These are phyloP conservation scores for Xylariales sp. DNA, from an alignment of 2,329 filamentous ascomycete genomes.

Conservation along the genomic window DNA sequence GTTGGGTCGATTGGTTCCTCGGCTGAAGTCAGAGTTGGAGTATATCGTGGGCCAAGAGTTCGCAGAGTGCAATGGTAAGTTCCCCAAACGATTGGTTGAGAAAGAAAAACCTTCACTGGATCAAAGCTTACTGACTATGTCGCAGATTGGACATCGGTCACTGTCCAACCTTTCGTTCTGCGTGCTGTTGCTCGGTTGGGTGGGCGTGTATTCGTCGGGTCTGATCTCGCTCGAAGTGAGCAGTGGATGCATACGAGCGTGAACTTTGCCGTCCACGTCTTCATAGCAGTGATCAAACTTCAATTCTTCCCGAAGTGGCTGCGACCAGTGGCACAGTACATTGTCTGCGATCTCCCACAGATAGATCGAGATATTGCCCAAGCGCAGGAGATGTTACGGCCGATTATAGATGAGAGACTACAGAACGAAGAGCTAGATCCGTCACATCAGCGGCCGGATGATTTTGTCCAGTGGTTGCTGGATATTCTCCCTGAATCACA, in stretches of 20 bases:
- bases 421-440: constrained; percentile 31
- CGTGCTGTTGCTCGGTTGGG: constrained; percentile 49
- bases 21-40: constrained; percentile 42
- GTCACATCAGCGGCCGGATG: constrained; percentile 35
- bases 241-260: constrained; percentile 50
- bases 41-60: constrained; percentile 42
- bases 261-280: constrained; percentile 45
- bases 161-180: constrained; percentile 47
- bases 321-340: constrained; percentile 39
- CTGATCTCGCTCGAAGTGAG: constrained; percentile 44
- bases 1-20: constrained; percentile 38
- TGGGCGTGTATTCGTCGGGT: constrained; percentile 48
- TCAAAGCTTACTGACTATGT: not conserved
- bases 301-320: constrained; percentile 48
- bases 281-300: constrained; percentile 43
- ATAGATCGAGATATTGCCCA: constrained; percentile 37
- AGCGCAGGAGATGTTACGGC: constrained; percentile 38
- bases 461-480: constrained; percentile 44
- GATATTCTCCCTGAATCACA: constrained; percentile 30
- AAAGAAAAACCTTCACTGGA: too few species aligned
- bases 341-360: constrained; percentile 41
- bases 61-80: constrained; percentile 36
- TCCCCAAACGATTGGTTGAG: not conserved
- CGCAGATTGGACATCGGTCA: constrained; percentile 50
- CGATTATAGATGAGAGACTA: constrained; percentile 41